Conservation (phyloP, 2,329 filamentous ascomycete species). For the Chalara sp. region DNA sequence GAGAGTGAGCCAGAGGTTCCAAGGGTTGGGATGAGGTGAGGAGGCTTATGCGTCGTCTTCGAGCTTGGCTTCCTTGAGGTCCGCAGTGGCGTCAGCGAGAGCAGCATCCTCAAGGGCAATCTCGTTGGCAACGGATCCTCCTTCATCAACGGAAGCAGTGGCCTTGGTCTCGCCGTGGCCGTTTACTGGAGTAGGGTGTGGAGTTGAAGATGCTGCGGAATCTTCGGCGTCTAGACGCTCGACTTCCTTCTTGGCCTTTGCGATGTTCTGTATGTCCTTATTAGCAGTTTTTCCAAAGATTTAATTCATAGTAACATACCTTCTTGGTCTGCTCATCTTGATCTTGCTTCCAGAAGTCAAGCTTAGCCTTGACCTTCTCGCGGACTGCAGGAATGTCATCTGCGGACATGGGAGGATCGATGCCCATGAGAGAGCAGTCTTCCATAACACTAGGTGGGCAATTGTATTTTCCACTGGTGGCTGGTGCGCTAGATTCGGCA, state of each 20-base stretch:
- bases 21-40: not conserved
- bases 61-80: conserved; percentile 52
- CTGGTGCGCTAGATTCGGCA: conserved; percentile 37
- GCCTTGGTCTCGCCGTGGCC: conserved; percentile 45
- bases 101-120: conserved; percentile 39
- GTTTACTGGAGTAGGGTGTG: conserved; percentile 37
- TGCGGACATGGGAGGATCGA: conserved; percentile 83
- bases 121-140: conserved; percentile 21
- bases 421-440: conserved; percentile 74
- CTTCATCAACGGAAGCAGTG: conserved; percentile 22
- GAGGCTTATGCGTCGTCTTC: conserved; percentile 41
- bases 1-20: not conserved
- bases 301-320: conserved; percentile 48
- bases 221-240: conserved; percentile 73
- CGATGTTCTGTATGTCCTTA: conserved; percentile 68
- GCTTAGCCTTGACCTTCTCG: conserved; percentile 90
- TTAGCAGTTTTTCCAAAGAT: conserved; percentile 14
- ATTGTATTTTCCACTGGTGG: conserved; percentile 60
- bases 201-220: conserved; percentile 36
- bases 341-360: conserved; percentile 84
- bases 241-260: conserved; percentile 94
- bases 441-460: conserved; percentile 88
- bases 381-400: conserved; percentile 71
- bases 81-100: conserved; percentile 49
- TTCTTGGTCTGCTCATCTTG: conserved; percentile 85